Evolutionary conservation across 306 rosid species (phyloP).

Genomic region (Malus fusca): DNA sequence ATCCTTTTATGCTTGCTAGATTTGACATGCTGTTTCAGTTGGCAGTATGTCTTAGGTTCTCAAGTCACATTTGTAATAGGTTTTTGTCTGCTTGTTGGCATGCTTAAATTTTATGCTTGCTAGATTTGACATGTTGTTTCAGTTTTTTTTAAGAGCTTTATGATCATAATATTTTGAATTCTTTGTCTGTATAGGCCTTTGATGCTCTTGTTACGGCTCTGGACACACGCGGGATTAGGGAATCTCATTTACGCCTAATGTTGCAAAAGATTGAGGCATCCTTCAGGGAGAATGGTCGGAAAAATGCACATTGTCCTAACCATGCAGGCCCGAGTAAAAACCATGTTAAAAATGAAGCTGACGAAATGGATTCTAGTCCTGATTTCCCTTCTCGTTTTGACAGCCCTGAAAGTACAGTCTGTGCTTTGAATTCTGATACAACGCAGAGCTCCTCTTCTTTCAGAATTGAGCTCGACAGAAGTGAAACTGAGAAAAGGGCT

Average conservation of each 20-base stretch:
- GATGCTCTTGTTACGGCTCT: slow-evolving; percentile 67
- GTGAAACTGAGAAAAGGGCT: slow-evolving; percentile 67
- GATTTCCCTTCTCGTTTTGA: slow-evolving; percentile 36
- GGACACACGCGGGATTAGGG: slow-evolving; percentile 89
- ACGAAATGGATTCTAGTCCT: slow-evolving; percentile 35
- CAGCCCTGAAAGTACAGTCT: slow-evolving; percentile 68
- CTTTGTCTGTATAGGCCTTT: slow-evolving; percentile 56
- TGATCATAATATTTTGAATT: not conserved
- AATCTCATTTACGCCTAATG: slow-evolving; percentile 90
- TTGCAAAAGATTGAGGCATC: slow-evolving; percentile 75
- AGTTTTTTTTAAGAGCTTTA: not conserved
- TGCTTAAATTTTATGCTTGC: not conserved
- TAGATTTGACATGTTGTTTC: not conserved
- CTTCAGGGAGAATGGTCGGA: slow-evolving; percentile 67
- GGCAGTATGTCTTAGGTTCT: not conserved
- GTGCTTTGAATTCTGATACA: slow-evolving; percentile 48
- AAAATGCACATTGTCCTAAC: slow-evolving; percentile 28
- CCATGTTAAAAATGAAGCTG: slow-evolving; percentile 46
- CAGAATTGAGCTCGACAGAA: slow-evolving; percentile 70
- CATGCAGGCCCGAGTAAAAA: slow-evolving; percentile 22
- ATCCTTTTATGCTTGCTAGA: not conserved
- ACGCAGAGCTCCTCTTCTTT: slow-evolving; percentile 65
- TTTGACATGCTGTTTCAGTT: not conserved
- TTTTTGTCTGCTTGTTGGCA: not conserved
- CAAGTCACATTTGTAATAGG: not conserved